Evolutionary conservation across 2,329 filamentous ascomycete genomes (phyloP).

Genomic region (Aureobasidium sp.): DNA sequence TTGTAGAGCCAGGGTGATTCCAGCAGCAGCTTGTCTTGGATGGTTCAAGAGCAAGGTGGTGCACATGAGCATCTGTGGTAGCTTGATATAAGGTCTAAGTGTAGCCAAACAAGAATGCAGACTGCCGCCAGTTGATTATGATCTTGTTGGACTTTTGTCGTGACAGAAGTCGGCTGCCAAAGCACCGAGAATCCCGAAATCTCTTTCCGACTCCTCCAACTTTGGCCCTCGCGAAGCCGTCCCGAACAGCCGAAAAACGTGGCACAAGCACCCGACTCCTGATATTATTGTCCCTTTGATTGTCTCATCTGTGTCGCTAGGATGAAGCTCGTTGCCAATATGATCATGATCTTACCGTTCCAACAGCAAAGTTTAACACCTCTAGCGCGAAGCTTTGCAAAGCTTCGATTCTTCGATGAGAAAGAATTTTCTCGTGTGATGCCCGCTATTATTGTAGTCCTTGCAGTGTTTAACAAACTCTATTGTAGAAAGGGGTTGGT

Average conservation of each 20-base stretch:
- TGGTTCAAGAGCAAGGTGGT: too few species aligned
- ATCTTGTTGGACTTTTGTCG: too few species aligned
- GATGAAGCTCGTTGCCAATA: not conserved
- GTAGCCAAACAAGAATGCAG: too few species aligned
- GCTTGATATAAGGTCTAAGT: too few species aligned
- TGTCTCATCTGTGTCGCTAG: conserved; percentile 8
- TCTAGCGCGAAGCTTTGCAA: conserved; percentile 1
- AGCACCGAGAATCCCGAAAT: not conserved
- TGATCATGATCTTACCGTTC: conserved; percentile 8
- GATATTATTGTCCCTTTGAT: not conserved
- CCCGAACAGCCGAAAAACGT: not conserved
- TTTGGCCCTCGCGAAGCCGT: not conserved
- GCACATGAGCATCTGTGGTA: too few species aligned
- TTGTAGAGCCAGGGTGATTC: too few species aligned
- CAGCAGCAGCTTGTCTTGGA: too few species aligned
- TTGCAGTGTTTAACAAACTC: not conserved
- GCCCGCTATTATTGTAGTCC: too few species aligned
- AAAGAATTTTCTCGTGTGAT: not conserved
- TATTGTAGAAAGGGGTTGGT: not conserved
- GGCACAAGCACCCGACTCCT: conserved; percentile 3
- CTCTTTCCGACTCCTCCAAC: not conserved
- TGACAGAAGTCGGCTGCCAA: not conserved
- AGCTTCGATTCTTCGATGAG: not conserved
- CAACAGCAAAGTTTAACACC: not conserved
- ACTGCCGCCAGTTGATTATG: too few species aligned